Base-by-base conservation (phyloP, 2,329 filamentous ascomycete species). In the Fusarium succisae region DNA sequence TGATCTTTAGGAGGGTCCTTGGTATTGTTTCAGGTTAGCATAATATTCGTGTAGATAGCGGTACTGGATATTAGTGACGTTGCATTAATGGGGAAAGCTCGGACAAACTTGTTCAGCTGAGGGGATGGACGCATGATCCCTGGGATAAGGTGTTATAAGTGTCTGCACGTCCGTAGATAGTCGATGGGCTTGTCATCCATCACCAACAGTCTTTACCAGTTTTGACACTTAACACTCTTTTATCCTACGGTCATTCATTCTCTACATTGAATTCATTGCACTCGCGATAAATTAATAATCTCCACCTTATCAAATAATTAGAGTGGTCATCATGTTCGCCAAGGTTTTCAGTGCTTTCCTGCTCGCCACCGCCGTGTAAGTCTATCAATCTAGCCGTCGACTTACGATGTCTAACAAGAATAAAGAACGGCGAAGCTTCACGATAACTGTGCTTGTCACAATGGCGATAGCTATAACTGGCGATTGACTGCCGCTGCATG, bases 381-480 rank as follows among this genome's bases (percentile, higher is more conserved):
- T 32, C 30, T 32, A 32, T 13, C 12, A 13, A 32, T 32, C 12
- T 32, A 32, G 4, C 30, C 30, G 30, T 32, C 30, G 30, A 13
- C 30, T 32, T 13, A 32, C 30, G 30, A 32, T 32, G 30, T 32
- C 30, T 75, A 22, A 75, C 41, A 47, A 2, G 0, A 8, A 0
- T 0, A 35, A 11, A 76, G 75, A 5, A 60, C 75, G 17, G 75
- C 75, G 2, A 60, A 70, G 1, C 75, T 77, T 13, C 75, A 77
- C 48, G 38, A 69, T 12, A 74, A 56, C 37, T 77, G 75, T 47
- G 48, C 72, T 3, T 77, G 75, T 24, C 66, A 74, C 6, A 77
- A 77, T 20, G 75, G 75, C 2, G 70, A 77, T 3, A 72, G 63
- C 32, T 74, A 74, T 28, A 77, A 76, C 54, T 76, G 51, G 56